phyloP scores from a whole-genome alignment of 495 filamentous ascomycete species.

The Aspergillus carlsbadensis region DNA sequence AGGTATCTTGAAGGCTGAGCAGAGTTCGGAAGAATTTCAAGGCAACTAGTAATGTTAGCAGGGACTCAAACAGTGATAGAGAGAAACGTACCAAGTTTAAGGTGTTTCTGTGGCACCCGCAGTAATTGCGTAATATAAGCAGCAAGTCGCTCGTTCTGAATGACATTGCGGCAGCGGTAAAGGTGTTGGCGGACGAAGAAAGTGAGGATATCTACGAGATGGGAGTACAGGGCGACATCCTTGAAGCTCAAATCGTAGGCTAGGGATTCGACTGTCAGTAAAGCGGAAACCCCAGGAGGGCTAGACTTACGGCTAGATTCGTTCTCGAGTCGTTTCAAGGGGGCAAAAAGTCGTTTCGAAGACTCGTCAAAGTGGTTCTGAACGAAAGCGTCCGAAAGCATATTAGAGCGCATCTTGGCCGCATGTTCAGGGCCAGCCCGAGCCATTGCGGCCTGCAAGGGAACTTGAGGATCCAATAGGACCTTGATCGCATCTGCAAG shows the following conservation, averaged over 20 bases:
- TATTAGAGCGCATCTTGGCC: slow-evolving; percentile 61
- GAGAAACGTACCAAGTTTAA: slow-evolving; percentile 77
- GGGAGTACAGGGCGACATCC: slow-evolving; percentile 83
- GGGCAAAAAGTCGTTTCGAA: slow-evolving; percentile 81
- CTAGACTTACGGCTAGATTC: slow-evolving; percentile 53
- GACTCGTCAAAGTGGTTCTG: slow-evolving; percentile 88
- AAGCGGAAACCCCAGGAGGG: neutral
- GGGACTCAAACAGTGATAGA: neutral
- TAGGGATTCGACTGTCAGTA: slow-evolving; percentile 26
- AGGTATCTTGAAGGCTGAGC: slow-evolving; percentile 84
- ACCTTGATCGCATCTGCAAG: slow-evolving; percentile 95
- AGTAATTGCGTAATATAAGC: slow-evolving; percentile 82
- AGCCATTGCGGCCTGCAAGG: slow-evolving; percentile 59
- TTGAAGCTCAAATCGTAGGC: slow-evolving; percentile 67
- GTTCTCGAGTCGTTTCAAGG: slow-evolving; percentile 77
- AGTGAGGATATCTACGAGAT: slow-evolving; percentile 91
- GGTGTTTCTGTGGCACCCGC: slow-evolving; percentile 81
- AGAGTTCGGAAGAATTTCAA: slow-evolving; percentile 93
- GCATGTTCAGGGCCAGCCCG: slow-evolving; percentile 71
- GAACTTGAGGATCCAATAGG: slow-evolving; percentile 77
- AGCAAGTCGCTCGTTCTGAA: slow-evolving; percentile 75
- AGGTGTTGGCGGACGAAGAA: slow-evolving; percentile 91
- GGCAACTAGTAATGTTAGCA: slow-evolving; percentile 56
- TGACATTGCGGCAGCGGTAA: slow-evolving; percentile 83
- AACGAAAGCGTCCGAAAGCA: slow-evolving; percentile 83